phyloP scores from a whole-genome alignment of 805 yeast genomes.

The Metschnikowia borealis region DNA sequence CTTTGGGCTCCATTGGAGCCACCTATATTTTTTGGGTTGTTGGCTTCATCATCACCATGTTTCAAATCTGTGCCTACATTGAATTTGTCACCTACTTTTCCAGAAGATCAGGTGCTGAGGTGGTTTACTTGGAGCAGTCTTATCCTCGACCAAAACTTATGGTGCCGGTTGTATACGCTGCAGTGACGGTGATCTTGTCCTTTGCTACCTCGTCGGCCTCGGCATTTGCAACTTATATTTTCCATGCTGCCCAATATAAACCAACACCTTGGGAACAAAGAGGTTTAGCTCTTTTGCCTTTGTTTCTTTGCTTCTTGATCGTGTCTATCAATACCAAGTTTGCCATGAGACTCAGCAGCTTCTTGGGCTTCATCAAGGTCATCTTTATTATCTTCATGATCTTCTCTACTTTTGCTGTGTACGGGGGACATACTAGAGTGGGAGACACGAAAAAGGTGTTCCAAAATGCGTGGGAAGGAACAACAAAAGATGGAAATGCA shows the following conservation, averaged over 20 bases:
- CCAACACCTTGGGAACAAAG: constrained; percentile 33
- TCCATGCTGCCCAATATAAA: constrained; percentile 29
- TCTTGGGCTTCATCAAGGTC: constrained; percentile 34
- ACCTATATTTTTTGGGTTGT: constrained; percentile 41
- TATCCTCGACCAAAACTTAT: constrained; percentile 31
- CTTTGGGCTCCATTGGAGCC: constrained; percentile 43
- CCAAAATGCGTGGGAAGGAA: constrained; percentile 35
- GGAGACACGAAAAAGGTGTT: constrained; percentile 31
- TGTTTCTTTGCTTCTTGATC: constrained; percentile 22
- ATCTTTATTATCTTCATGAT: constrained; percentile 30
- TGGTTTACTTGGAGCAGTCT: constrained; percentile 37
- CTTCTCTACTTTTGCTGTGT: constrained; percentile 33
- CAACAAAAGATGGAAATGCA: constrained; percentile 40
- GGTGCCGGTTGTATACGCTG: constrained; percentile 37
- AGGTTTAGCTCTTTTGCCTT: constrained; percentile 32
- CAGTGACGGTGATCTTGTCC: constrained; percentile 35
- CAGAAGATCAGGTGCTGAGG: constrained; percentile 36
- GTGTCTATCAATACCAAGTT: constrained; percentile 25
- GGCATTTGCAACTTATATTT: constrained; percentile 34
- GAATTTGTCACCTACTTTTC: constrained; percentile 40
- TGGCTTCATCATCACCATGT: constrained; percentile 37
- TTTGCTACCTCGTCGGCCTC: constrained; percentile 34
- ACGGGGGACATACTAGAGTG: constrained; percentile 34
- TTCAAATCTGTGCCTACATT: constrained; percentile 35
- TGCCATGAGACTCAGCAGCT: constrained; percentile 28